Base-by-base conservation (phyloP, 768 basidiomycete species). In the Lactifluus pinguis region DNA sequence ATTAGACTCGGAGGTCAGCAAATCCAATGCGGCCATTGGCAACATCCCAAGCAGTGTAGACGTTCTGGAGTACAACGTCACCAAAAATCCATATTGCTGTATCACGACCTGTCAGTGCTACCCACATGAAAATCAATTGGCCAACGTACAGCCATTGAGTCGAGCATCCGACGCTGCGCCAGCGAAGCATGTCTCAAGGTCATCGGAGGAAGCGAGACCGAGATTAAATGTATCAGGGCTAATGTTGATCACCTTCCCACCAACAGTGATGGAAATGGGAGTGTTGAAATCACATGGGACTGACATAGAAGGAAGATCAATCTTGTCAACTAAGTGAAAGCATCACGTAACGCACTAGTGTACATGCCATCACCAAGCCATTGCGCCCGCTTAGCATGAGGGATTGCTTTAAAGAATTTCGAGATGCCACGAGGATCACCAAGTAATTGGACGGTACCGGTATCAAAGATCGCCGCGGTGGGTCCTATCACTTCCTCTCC, bases 51-150 rank as follows among this genome's bases (percentile, higher is more conserved):
- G 60, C 39, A 1, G 54, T 50, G 41, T 61, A 56, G 32, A 61
- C 49, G 11, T 61, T 61, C 34, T 25, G 48, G 3, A 61, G 54
- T n/a, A 55, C 42, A 48, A 56, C 54, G 9, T 61, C 60, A 15
- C 54, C 60, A 21, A 61, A 6, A 34, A 61, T 13, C 60, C 54
- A 57, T 14, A 45, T 17, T 0, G 0, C 57, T 58, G n/a, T 11
- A 19, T 34, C 25, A 25, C 25, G 5, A 25, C 32, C 32, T 39
- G 14, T 57, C 30, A 57, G 56, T n/a, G 15, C 41, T 1, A 14
- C 17, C 21, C 49, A 49, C 32, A 11, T 25, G 25, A 11, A 25
- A 15, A 25, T 8, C n/a, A 4, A 30, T 7, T 38, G 19, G n/a
- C n/a, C 6, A 57, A 41, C 56, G 30, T 48, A 57, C 56, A 17